Base-by-base conservation (phyloP, 2,329 filamentous ascomycete genomes). In the Plenodomus biglobosus region DNA sequence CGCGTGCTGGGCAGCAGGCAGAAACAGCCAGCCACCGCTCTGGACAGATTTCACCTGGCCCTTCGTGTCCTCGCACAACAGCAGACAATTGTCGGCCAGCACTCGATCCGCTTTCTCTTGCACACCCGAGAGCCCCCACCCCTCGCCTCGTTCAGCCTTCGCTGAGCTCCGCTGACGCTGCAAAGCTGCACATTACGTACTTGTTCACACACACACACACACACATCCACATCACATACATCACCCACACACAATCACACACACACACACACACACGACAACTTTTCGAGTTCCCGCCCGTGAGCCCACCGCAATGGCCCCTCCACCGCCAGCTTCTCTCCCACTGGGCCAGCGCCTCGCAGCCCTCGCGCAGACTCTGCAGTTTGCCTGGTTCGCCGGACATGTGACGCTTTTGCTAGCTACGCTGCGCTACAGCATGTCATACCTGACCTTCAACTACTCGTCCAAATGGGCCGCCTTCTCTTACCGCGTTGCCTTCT, bases 361-460 rank as follows among this genome's bases (percentile, higher is more conserved):
- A 65, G 80, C 83, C 62, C 81, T 97, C 61, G 91, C 87, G 59
- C 85, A 95, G 74, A 97, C 92, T 38, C 80, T 97, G 61, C 94
- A 97, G 79, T 99, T 92, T 87, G 84, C 73, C 77, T 84, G 71
- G 71, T 74, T 74, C 57, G 69, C 60, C 65, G 95, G 92, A 62
- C 94, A 99, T 72, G 78, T 96, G 52, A 87, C 86, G 34, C 84
- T 97, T 53, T 86, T 99, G 60, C 76, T 95, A 61, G 86, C 85
- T 67, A 90, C 92, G 43, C 71, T 88, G 66, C 88, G 91, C 70
- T 99, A 97, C 75, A 76, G 80, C 56, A 74, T 97, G 54, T 95
- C 91, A 40, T 95, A 90, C 79, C 75, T 96, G 49, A 87, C 87
- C 66, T 88, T 97, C 80, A 95, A 95, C 80, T 91, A 85, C 73